Evolutionary conservation across 139 green algal species (phyloP), one percentile per base, ranked within the genome.

Genomic region (Bryopsis sp.): DNA sequence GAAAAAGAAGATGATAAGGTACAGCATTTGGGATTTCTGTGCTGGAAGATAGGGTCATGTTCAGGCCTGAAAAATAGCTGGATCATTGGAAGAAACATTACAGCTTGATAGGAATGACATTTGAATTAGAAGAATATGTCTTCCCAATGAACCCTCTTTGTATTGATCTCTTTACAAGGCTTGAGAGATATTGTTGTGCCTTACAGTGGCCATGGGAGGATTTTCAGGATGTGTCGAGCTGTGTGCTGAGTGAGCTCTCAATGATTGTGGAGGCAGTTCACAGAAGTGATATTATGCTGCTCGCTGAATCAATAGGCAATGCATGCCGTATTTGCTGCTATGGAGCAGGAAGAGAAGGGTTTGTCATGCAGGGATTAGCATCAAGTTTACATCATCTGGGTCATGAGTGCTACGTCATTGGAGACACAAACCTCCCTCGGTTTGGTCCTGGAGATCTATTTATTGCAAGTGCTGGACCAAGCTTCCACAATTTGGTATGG

Each of bases 321-420:
- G 62, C 62, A 8, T 32, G 54, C 7, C 15, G 43, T 28, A 57
- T 69, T 36, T 50, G 62, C 37, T 69, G 35, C 43, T 69, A 31
- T 69, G 62, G 62, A 35, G 35, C 54, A 7, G 62, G 62, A 57
- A 32, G 19, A 11, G 62, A 69, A 22, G 35, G 8, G 6, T 38
- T 58, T 19, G 37, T 57, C 11, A 69, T 69, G 62, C 48, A 54
- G 43, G 62, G 11, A 35, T 54, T 69, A 11, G 62, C 62, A 33
- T 34, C 36, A 4, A 38, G 37, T 22, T 35, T 69, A 4, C 62
- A 69, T 69, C 62, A 69, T 69, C 39, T 69, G 26, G 62, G 62
- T 36, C 33, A 57, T 35, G 6, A 54, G 19, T 34, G 19, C 38
- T 69, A 58, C 32, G 48, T 11, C 37, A 57, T 32, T 54, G 62